Evolutionary conservation across 495 filamentous ascomycete species (phyloP), one percentile per base, ranked within the genome.

Genomic region (Articulospora tetracladia): DNA sequence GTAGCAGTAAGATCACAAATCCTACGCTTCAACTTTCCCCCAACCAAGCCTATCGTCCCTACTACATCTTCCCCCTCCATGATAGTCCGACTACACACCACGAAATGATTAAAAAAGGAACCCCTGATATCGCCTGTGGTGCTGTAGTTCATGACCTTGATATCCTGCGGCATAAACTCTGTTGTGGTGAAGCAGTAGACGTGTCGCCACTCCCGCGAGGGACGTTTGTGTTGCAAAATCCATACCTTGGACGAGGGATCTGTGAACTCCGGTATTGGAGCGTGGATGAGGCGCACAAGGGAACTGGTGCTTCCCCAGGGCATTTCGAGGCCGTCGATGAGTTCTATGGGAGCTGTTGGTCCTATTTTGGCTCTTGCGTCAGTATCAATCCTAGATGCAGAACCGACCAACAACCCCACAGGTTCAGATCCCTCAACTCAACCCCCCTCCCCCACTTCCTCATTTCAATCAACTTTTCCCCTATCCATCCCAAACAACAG

Each of bases 61-160:
- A 81, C 71, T 25, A 86, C 66, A 26, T 71, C 49, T 6, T 58
- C 53, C 25, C 72, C 76, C 13, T 83, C 64, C n/a, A 86, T 59
- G 39, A 84, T 24, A 3, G 69, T 70, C 25, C 64, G 50, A 55
- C 70, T 48, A 53, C 72, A 70, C 55, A 78, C 62, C 32, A 78
- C 68, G 15, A 65, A 69, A 60, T 77, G 72, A 12, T 75, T 72
- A 20, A 79, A 79, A 56, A 71, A 73, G 55, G 72, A 75, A 20
- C 60, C 63, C 0, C 67, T 72, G 39, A 65, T 53, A 52, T 59
- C 47, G 20, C 71, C 71, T 67, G 68, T 71, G 2, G 68, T 70
- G 0, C 61, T 76, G 54, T 79, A 78, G 69, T 84, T 89, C 71
- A 91, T 85, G 19, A 88, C 73, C 34, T 79, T 79, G 23, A 77